These are phyloP conservation scores for Colletotrichum sp. DNA, from an alignment of 2,329 filamentous ascomycete genomes.

Conservation along the genomic window DNA sequence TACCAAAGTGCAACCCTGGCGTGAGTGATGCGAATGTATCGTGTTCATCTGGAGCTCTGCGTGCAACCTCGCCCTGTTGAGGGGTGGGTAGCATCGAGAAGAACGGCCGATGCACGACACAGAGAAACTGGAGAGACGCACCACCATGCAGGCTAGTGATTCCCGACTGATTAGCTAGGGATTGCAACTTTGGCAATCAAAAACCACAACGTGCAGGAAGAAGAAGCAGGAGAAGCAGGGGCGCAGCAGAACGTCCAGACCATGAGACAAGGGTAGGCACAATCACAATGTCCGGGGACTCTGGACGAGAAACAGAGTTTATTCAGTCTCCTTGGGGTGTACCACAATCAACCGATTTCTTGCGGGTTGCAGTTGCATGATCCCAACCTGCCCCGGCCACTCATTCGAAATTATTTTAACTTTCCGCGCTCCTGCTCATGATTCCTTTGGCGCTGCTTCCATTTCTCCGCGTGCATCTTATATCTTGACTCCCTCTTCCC, in stretches of 20 bases:
- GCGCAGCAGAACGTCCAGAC: background rate
- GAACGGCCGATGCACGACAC: background rate
- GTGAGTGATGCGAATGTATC: background rate
- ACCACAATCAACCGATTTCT: background rate
- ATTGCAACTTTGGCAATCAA: background rate
- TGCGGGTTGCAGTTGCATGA: slow-evolving; percentile 2
- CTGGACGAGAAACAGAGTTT: slow-evolving; percentile 6
- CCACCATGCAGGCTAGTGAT: background rate
- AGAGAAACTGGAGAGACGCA: background rate
- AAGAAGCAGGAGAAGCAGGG: background rate
- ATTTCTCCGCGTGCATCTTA: background rate
- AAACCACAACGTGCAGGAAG: background rate
- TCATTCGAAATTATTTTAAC: background rate
- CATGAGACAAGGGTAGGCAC: slow-evolving; percentile 9
- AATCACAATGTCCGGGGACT: background rate
- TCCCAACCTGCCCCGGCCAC: background rate
- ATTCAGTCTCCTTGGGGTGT: background rate
- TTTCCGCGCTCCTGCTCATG: background rate
- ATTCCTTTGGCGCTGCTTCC: background rate
- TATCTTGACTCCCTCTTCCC: background rate
- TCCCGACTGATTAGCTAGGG: background rate
- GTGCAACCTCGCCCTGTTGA: background rate
- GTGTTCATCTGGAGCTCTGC: background rate
- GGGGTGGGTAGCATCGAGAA: background rate
- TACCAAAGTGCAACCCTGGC: background rate